Percentiles rank a stretch among this genome's conserved stretches.
phyloP scores from a whole-genome alignment of 257 asterid genomes.

The Fraxinus anomala region DNA sequence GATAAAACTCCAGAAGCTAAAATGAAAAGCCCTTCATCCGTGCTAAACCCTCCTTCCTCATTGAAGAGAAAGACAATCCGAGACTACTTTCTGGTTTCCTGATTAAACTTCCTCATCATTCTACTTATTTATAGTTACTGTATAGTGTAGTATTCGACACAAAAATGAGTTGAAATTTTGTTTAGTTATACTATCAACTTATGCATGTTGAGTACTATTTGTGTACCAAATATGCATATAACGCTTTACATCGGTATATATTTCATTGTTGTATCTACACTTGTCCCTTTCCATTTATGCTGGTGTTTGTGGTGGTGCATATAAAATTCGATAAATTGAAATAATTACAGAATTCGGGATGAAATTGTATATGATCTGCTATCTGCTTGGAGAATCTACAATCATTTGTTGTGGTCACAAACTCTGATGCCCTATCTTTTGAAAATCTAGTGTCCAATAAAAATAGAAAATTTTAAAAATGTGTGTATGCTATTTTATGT shows the following conservation, averaged over 20 bases:
- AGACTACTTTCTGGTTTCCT: conserved; percentile 67
- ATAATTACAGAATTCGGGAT: neutral
- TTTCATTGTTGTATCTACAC: neutral
- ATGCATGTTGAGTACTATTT: neutral
- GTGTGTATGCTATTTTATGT: neutral
- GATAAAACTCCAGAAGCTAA: conserved; percentile 64
- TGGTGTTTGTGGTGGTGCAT: neutral
- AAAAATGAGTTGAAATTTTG: neutral
- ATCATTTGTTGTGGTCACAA: neutral
- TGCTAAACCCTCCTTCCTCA: conserved; percentile 84
- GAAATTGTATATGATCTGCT: neutral
- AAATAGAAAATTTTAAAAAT: conserved; percentile 2
- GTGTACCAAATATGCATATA: neutral
- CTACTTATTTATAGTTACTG: conserved; percentile 14
- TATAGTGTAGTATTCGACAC: conserved; percentile 8
- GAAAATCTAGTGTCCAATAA: conserved; percentile 7
- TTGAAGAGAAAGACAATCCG: conserved; percentile 75
- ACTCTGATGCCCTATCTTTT: neutral
- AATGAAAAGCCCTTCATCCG: conserved; percentile 78
- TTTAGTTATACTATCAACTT: neutral
- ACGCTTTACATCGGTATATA: neutral
- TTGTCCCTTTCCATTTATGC: neutral
- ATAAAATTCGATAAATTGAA: neutral
- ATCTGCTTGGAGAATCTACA: neutral
- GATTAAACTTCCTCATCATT: conserved; percentile 20